phyloP scores from a whole-genome alignment of 352 stramenopile genomes.

The Phytophthora citrophthora region DNA sequence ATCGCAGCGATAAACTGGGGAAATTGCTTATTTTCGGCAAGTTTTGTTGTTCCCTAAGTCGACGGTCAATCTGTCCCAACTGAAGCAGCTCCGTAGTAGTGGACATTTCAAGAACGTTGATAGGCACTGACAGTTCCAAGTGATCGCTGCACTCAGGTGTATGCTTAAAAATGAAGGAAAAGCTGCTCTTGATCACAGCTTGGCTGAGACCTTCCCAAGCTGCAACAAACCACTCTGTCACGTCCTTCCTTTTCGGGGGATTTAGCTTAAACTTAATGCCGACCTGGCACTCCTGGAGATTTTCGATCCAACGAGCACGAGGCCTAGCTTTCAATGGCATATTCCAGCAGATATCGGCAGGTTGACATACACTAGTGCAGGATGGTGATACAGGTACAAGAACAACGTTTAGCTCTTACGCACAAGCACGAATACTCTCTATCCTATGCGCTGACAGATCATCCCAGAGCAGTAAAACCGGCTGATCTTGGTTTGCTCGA shows the following conservation, averaged over 20 bases:
- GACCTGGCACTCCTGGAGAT: neutral
- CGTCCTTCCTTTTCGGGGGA: constrained; percentile 8
- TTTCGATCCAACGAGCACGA: constrained; percentile 2
- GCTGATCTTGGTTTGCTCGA: constrained; percentile 1
- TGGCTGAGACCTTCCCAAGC: constrained; percentile 4
- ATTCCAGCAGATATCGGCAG: constrained; percentile 25
- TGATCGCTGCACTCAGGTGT: neutral
- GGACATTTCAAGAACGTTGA: neutral
- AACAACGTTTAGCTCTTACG: constrained; percentile 22
- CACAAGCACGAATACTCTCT: constrained; percentile 23
- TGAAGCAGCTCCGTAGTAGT: neutral
- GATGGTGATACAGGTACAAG: neutral
- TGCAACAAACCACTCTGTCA: constrained; percentile 4
- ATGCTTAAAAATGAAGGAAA: constrained; percentile 4
- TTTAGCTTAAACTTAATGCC: constrained; percentile 6
- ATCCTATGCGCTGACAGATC: constrained; percentile 42
- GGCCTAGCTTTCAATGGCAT: constrained; percentile 20
- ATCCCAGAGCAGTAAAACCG: constrained; percentile 35
- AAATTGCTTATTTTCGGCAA: too few species aligned
- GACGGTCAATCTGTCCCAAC: neutral
- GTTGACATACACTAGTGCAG: neutral
- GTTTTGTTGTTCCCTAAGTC: neutral
- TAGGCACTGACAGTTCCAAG: neutral
- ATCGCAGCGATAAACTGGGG: neutral
- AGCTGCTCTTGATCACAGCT: constrained; percentile 6